Percentiles rank a stretch among this genome's conserved stretches.
Conservation (phyloP, 148 eudicot species). For the Rhododendron williamsianum region DNA sequence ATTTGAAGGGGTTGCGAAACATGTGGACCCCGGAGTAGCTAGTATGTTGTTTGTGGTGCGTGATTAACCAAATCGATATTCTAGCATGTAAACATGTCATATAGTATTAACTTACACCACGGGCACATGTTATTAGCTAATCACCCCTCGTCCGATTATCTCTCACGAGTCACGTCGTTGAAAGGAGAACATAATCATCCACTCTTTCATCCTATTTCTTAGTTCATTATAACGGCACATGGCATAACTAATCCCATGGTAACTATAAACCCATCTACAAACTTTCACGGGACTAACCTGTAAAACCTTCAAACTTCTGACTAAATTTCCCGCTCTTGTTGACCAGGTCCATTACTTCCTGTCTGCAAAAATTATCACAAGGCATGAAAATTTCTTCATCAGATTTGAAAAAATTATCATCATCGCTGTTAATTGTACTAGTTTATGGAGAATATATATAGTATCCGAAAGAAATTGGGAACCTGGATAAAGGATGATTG, state of each 20-base stretch:
- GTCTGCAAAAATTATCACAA: slow-evolving; percentile 41
- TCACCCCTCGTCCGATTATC: background rate
- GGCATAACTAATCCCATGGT: background rate
- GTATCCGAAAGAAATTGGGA: background rate
- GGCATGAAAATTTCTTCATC: background rate
- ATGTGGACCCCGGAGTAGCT: background rate
- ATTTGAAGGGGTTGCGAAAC: background rate
- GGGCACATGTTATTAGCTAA: background rate
- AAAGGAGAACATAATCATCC: background rate
- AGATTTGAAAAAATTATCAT: background rate
- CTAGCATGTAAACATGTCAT: background rate
- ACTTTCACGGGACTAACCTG: slow-evolving; percentile 39
- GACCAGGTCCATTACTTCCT: slow-evolving; percentile 86
- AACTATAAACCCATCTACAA: background rate
- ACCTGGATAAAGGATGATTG: slow-evolving; percentile 91
- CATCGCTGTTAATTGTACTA: background rate
- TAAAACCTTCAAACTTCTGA: slow-evolving; percentile 61
- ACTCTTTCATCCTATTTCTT: background rate
- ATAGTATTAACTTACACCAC: too few relatives aligned
- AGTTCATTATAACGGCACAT: background rate
- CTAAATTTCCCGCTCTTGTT: slow-evolving; percentile 62
- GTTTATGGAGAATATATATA: background rate
- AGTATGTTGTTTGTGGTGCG: background rate
- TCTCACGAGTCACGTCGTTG: background rate
- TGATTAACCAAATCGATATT: background rate